These are phyloP conservation scores for Solanum infundibuliforme DNA, from an alignment of 257 asterid species.

Conservation along the genomic window DNA sequence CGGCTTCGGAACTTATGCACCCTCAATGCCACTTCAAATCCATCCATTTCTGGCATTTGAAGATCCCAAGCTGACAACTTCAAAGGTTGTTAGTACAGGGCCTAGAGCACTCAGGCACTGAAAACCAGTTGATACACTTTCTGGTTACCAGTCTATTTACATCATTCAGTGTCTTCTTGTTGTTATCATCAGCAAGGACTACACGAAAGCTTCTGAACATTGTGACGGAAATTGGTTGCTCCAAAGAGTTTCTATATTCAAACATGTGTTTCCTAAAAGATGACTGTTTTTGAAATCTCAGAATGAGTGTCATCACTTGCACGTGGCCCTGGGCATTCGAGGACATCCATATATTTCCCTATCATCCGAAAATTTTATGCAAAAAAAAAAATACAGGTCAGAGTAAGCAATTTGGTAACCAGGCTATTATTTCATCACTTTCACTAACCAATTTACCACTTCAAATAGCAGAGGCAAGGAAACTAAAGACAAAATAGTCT, in stretches of 20 bases:
- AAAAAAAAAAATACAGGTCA: not conserved
- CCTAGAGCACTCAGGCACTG: slow-evolving; percentile 20
- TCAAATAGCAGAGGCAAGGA: not conserved
- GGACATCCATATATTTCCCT: slow-evolving; percentile 30
- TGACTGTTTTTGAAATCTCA: slow-evolving; percentile 22
- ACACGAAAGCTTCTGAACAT: slow-evolving; percentile 20
- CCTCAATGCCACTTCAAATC: slow-evolving; percentile 26
- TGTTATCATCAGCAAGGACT: slow-evolving; percentile 15
- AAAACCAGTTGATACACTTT: slow-evolving; percentile 23
- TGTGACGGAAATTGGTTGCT: not conserved
- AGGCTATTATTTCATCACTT: not conserved
- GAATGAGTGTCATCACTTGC: slow-evolving; percentile 20
- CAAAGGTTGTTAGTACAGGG: slow-evolving; percentile 9
- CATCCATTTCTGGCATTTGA: slow-evolving; percentile 40
- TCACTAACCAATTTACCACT: not conserved
- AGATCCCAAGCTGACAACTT: slow-evolving; percentile 24
- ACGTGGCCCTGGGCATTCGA: slow-evolving; percentile 14
- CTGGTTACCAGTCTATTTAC: slow-evolving; percentile 23
- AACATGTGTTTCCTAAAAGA: slow-evolving; percentile 20
- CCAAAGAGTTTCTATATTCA: slow-evolving; percentile 7
- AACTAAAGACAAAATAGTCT: not conserved
- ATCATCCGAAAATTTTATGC: slow-evolving; percentile 19
- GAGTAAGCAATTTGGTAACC: not conserved
- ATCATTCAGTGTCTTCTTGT: not conserved
- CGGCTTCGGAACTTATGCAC: slow-evolving; percentile 20